phyloP scores from a whole-genome alignment of 805 yeast species.

The Cyberlindnera xishuangbannaensis region DNA sequence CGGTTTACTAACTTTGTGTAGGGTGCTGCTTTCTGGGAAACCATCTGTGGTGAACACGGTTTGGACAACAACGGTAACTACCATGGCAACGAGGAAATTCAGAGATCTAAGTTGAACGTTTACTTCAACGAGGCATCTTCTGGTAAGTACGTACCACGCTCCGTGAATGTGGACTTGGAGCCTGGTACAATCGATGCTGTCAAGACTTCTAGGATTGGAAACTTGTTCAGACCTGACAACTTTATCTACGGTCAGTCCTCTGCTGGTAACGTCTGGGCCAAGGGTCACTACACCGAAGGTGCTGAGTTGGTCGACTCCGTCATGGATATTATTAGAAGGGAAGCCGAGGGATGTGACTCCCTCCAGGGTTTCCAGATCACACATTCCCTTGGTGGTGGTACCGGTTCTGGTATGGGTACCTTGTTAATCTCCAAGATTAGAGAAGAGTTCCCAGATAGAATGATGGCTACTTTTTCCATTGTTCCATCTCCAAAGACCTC shows the following conservation, averaged over 20 bases:
- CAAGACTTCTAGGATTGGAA: constrained; percentile 85
- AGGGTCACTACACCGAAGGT: constrained; percentile 98
- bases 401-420: constrained; percentile 98
- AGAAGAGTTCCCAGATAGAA: constrained; percentile 91
- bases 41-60: constrained; percentile 85
- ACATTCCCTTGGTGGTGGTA: constrained; percentile 98
- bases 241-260: constrained; percentile 96
- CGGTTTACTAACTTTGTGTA: constrained; percentile 18
- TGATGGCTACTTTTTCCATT: constrained; percentile 96
- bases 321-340: constrained; percentile 91
- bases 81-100: constrained; percentile 52
- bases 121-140: constrained; percentile 93
- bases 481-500: constrained; percentile 98
- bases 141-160: constrained; percentile 97
- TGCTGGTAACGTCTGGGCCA: constrained; percentile 97
- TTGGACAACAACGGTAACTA: constrained; percentile 70
- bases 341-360: constrained; percentile 95
- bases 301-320: constrained; percentile 92
- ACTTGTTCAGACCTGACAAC: constrained; percentile 96
- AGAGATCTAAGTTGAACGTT: constrained; percentile 89
- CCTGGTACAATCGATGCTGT: constrained; percentile 98
- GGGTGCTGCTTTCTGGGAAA: constrained; percentile 95
- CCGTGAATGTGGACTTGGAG: constrained; percentile 93
- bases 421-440: constrained; percentile 87
- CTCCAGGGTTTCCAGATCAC: constrained; percentile 96